phyloP scores from a whole-genome alignment of 176 grass and related monocot species.

The Cymbopogon citratus region DNA sequence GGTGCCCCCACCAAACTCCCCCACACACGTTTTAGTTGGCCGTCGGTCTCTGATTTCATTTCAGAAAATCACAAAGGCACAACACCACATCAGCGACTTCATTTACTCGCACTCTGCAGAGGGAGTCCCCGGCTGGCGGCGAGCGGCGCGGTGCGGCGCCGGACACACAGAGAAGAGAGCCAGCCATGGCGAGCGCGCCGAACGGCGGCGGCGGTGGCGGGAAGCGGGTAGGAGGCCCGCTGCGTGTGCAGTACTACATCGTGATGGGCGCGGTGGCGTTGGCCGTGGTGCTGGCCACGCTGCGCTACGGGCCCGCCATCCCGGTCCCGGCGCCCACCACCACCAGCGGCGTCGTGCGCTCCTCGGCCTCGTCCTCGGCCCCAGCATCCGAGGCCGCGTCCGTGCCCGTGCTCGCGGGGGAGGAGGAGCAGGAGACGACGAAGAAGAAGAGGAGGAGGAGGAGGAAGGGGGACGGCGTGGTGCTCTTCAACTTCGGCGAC shows the following conservation, averaged over 20 bases:
- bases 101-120: no score
- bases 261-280: slow-evolving; percentile 42
- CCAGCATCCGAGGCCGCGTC: neutral
- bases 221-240: slow-evolving; percentile 20
- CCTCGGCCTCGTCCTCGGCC: neutral
- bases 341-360: neutral
- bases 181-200: slow-evolving; percentile 33
- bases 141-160: neutral
- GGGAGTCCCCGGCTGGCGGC: no score
- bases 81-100: no score
- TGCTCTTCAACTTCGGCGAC: slow-evolving; percentile 89
- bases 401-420: neutral
- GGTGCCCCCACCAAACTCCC: no score
- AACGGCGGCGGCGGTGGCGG: slow-evolving; percentile 3
- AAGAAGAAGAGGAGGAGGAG: neutral
- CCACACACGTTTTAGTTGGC: no score
- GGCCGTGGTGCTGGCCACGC: slow-evolving; percentile 36
- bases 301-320: slow-evolving; percentile 29
- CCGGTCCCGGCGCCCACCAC: neutral
- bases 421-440: neutral
- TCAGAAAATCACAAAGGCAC: no score
- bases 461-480: neutral
- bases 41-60: no score
- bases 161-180: neutral
- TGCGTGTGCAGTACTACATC: slow-evolving; percentile 50